Conservation (phyloP, 2,329 filamentous ascomycete species). For the Alternaria sp. region DNA sequence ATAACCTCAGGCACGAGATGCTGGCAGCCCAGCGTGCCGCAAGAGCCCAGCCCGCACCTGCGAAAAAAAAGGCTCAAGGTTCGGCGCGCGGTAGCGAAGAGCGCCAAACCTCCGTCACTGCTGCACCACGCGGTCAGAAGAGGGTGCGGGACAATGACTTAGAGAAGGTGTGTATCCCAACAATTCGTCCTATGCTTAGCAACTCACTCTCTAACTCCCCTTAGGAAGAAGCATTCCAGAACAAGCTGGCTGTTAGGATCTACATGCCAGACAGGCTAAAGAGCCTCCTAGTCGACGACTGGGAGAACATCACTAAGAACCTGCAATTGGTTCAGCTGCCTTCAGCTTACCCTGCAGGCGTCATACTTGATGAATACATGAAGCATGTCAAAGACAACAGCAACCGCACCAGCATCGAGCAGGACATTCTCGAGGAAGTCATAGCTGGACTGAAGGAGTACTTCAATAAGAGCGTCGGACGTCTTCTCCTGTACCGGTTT, state of each 20-base stretch:
- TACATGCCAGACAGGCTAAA: conserved; percentile 89
- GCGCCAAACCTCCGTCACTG: conserved; percentile 64
- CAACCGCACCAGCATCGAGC: conserved; percentile 68
- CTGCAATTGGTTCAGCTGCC: conserved; percentile 87
- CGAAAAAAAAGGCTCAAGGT: conserved; percentile 64
- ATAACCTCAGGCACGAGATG: conserved; percentile 73
- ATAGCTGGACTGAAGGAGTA: conserved; percentile 87
- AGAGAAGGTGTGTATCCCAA: conserved; percentile 67
- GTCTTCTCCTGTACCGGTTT: conserved; percentile 91
- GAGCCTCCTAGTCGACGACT: conserved; percentile 93
- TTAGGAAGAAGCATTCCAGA: conserved; percentile 88
- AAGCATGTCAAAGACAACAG: conserved; percentile 70
- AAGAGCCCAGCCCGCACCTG: conserved; percentile 51
- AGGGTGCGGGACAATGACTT: conserved; percentile 81
- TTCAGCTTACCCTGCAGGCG: conserved; percentile 73
- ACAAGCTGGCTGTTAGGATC: conserved; percentile 83
- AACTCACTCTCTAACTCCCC: not conserved
- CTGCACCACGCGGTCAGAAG: conserved; percentile 71
- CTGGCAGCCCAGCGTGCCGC: conserved; percentile 62
- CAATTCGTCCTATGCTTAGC: not conserved
- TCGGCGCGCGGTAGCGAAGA: conserved; percentile 80
- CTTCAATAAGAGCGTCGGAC: conserved; percentile 87
- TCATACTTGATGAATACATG: conserved; percentile 84
- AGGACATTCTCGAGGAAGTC: conserved; percentile 89
- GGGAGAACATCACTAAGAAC: conserved; percentile 98